Conservation (phyloP, 495 filamentous ascomycete genomes). For the Podospora pseudopauciseta region DNA sequence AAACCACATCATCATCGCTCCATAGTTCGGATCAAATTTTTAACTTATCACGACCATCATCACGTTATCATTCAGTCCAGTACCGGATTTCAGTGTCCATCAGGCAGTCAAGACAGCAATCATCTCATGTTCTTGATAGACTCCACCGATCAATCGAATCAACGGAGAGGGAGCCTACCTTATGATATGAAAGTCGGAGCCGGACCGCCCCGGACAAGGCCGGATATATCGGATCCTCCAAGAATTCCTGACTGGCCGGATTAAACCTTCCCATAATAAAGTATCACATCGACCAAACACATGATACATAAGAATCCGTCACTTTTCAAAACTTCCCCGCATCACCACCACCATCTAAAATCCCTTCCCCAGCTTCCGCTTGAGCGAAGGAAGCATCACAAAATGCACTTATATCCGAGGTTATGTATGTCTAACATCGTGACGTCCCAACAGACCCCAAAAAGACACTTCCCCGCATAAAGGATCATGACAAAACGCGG, state of each 20-base stretch:
- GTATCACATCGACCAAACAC: neutral
- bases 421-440: conserved; percentile 3
- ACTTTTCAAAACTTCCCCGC: conserved; percentile 4
- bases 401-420: conserved; percentile 6
- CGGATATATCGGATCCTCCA: neutral
- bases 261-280: neutral
- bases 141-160: neutral
- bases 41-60: neutral
- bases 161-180: neutral
- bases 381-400: conserved; percentile 15
- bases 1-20: neutral
- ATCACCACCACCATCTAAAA: neutral
- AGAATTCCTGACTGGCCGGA: neutral
- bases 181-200: neutral
- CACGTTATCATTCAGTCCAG: neutral
- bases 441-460: neutral
- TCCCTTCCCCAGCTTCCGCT: conserved; percentile 11
- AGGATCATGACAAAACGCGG: neutral
- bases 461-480: neutral
- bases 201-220: neutral
- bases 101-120: neutral
- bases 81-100: neutral
- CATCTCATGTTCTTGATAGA: neutral
- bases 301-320: neutral
- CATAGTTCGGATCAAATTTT: neutral